Conservation (phyloP, 2,329 filamentous ascomycete genomes). For the Trichoderma sp. region DNA sequence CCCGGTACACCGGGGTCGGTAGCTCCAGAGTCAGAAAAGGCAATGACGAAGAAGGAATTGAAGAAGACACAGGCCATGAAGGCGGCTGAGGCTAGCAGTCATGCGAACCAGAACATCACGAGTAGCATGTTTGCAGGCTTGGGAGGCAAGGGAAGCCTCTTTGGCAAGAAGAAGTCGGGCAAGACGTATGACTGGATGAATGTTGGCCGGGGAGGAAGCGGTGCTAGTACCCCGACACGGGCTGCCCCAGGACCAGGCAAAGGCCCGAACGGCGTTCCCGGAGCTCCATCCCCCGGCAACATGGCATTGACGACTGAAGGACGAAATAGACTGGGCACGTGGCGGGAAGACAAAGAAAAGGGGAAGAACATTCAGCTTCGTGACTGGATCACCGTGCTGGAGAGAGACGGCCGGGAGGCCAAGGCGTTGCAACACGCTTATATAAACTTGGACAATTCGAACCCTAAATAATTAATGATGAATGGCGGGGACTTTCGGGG, state of each 20-base stretch:
- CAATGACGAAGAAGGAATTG: conserved; percentile 81
- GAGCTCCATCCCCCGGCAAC: conserved; percentile 31
- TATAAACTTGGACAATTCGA: conserved; percentile 49
- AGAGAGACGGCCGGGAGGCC: conserved; percentile 69
- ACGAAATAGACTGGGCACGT: conserved; percentile 65
- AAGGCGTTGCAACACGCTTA: conserved; percentile 61
- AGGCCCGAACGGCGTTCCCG: conserved; percentile 33
- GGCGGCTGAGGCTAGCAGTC: conserved; percentile 72
- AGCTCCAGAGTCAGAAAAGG: conserved; percentile 64
- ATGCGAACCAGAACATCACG: conserved; percentile 79
- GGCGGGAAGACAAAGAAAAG: conserved; percentile 74
- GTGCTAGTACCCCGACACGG: conserved; percentile 50
- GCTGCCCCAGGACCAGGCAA: conserved; percentile 34
- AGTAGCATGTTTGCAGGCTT: conserved; percentile 69
- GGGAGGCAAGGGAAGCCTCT: conserved; percentile 57
- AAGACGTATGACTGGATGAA: conserved; percentile 78
- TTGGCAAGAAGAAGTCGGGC: conserved; percentile 57
- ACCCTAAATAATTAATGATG: conserved; percentile 37
- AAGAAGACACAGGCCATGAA: conserved; percentile 74
- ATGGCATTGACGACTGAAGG: conserved; percentile 54
- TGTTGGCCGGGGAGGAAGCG: conserved; percentile 48
- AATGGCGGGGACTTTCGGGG: conserved; percentile 18
- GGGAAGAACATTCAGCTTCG: conserved; percentile 79
- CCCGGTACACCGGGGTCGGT: conserved; percentile 60
- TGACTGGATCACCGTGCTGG: conserved; percentile 76